Evolutionary conservation across 371 early-diverging fungal genomes (phyloP).

Genomic region (Umbelopsis sp.): DNA sequence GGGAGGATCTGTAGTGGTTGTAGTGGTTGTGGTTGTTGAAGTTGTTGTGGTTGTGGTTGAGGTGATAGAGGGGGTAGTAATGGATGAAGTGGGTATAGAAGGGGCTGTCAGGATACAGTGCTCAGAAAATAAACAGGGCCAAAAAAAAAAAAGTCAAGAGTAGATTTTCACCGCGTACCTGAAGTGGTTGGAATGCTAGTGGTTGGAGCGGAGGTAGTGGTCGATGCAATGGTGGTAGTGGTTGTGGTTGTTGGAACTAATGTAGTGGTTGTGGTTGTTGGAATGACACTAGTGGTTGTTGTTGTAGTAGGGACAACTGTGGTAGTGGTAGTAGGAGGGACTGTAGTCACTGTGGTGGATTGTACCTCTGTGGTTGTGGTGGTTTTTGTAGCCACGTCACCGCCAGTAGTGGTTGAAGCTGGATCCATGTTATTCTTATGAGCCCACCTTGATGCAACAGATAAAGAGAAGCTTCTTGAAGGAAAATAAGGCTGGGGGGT

Average conservation of each 20-base stretch:
- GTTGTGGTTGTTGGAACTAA: background rate
- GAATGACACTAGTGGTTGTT: background rate
- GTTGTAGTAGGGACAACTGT: background rate
- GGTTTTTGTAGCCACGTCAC: background rate
- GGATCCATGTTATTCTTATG: background rate
- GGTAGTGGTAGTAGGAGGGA: background rate
- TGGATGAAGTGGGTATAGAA: background rate
- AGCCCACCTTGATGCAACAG: background rate
- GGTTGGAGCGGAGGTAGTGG: background rate
- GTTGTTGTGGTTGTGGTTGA: background rate
- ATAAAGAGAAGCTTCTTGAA: background rate
- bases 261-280: slow-evolving; percentile 2
- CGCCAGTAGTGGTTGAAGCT: background rate
- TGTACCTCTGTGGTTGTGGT: background rate
- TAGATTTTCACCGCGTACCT: background rate
- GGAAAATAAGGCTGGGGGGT: background rate
- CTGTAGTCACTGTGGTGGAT: background rate
- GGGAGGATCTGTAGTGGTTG: background rate
- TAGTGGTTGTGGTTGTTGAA: background rate
- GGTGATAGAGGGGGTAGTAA: background rate
- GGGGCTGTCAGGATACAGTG: slow-evolving; percentile 11
- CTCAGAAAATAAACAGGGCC: background rate
- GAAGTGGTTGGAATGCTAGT: slow-evolving; percentile 8
- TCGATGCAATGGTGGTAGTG: background rate
- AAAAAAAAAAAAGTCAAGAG: background rate